A percentile compares a stretch with the other conserved stretches of the same genome.
Evolutionary conservation across 306 rosid species (phyloP).

Genomic region (Cyclanthera cordifolia): DNA sequence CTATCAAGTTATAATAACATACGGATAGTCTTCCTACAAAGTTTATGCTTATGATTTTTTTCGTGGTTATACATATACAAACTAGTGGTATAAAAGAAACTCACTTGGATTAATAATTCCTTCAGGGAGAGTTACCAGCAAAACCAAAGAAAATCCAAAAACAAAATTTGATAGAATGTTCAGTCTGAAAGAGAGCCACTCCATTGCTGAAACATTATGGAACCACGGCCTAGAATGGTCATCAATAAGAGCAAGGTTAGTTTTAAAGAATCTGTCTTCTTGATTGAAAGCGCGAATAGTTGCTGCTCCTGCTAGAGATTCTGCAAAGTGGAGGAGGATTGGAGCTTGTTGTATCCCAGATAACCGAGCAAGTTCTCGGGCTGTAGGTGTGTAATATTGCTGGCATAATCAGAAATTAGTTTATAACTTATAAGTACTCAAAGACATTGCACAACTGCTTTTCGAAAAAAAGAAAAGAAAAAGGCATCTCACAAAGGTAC

Average conservation of each 20-base stretch:
- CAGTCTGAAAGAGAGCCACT: slow-evolving; percentile 89
- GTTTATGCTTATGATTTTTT: neutral
- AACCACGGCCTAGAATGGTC: slow-evolving; percentile 85
- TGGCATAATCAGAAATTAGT: slow-evolving; percentile 23
- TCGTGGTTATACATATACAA: neutral
- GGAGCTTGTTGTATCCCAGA: slow-evolving; percentile 77
- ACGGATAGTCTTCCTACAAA: neutral
- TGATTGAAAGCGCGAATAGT: slow-evolving; percentile 87
- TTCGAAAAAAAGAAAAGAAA: neutral
- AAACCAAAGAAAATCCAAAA: slow-evolving; percentile 70
- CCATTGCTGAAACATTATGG: slow-evolving; percentile 86
- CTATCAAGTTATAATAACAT: neutral
- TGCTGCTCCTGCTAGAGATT: slow-evolving; percentile 79
- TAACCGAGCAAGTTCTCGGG: slow-evolving; percentile 86
- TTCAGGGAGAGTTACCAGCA: slow-evolving; percentile 79
- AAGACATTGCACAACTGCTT: neutral
- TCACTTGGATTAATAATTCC: slow-evolving; percentile 88
- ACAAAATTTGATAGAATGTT: slow-evolving; percentile 82
- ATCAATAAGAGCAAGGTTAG: slow-evolving; percentile 64
- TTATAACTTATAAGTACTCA: neutral
- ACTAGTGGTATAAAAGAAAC: slow-evolving; percentile 15
- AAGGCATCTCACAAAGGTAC: neutral
- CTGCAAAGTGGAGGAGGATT: slow-evolving; percentile 85
- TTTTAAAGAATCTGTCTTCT: slow-evolving; percentile 46
- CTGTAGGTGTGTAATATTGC: slow-evolving; percentile 83